phyloP scores from a whole-genome alignment of 2,329 filamentous ascomycete species.

The Gaeumannomyces tritici region DNA sequence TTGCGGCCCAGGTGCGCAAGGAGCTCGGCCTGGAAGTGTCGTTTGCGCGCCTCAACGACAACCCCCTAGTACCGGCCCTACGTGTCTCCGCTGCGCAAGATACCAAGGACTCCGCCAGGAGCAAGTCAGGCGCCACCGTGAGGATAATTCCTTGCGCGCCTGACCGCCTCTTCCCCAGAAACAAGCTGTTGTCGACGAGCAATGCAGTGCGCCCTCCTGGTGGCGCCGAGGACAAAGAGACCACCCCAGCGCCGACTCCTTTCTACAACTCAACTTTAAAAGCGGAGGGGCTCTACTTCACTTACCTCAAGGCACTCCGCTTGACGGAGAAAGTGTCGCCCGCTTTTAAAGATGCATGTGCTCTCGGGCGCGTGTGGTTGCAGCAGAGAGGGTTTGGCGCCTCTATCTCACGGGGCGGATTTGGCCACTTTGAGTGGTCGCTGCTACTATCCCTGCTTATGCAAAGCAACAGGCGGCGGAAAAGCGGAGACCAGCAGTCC shows the following conservation, averaged over 20 bases:
- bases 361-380: conserved; percentile 82
- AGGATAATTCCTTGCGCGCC: conserved; percentile 70
- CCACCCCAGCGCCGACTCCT: conserved; percentile 46
- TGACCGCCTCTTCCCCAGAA: conserved; percentile 56
- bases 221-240: conserved; percentile 32
- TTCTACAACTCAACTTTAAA: conserved; percentile 86
- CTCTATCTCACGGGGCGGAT: conserved; percentile 64
- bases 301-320: conserved; percentile 69
- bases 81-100: conserved; percentile 24
- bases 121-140: conserved; percentile 30
- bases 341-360: conserved; percentile 72
- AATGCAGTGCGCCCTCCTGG: conserved; percentile 57
- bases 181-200: conserved; percentile 61
- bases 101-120: conserved; percentile 12
- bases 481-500: conserved; percentile 43
- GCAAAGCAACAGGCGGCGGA: conserved; percentile 58
- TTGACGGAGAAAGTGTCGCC: conserved; percentile 58
- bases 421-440: conserved; percentile 89
- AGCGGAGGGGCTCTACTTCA: conserved; percentile 62
- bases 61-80: conserved; percentile 64
- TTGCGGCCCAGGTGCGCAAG: conserved; percentile 61
- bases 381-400: conserved; percentile 75
- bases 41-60: conserved; percentile 63
- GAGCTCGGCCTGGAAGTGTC: conserved; percentile 27
- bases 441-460: conserved; percentile 71